Conservation (phyloP, 805 yeast genomes). For the Myxozyma neotropica region DNA sequence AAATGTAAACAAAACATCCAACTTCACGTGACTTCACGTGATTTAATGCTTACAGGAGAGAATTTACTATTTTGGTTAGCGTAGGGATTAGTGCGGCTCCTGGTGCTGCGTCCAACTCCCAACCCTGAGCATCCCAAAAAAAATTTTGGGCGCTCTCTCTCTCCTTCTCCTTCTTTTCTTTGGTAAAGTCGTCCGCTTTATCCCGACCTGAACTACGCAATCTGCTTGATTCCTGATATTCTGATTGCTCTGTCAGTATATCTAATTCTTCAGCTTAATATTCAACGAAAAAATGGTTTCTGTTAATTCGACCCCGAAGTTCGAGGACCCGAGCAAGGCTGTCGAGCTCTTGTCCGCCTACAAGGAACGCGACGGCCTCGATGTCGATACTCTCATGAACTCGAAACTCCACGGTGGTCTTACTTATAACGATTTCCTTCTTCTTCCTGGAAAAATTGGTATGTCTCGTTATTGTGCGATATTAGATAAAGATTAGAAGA, state of each 20-base stretch:
- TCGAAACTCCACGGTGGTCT: constrained; percentile 90
- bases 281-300: constrained; percentile 23
- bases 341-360: constrained; percentile 66
- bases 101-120: too few species aligned
- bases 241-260: not conserved
- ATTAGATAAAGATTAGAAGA: too few species aligned
- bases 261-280: not conserved
- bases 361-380: constrained; percentile 78
- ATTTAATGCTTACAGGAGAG: not conserved
- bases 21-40: not conserved
- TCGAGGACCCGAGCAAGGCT: constrained; percentile 49
- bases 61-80: too few species aligned
- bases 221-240: not conserved
- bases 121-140: not conserved
- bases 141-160: not conserved
- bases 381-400: constrained; percentile 83
- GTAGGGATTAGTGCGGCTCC: too few species aligned
- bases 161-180: constrained; percentile 7
- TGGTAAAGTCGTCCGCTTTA: constrained; percentile 27
- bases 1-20: not conserved
- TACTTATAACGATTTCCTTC: constrained; percentile 94
- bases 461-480: constrained; percentile 2
- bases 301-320: constrained; percentile 16
- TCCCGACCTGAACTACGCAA: constrained; percentile 2
- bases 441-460: constrained; percentile 88